A percentile compares a stretch with the other conserved stretches of the same genome.
Conservation (phyloP, 2,329 filamentous ascomycete genomes). For the Emergomyces pasteurianus region DNA sequence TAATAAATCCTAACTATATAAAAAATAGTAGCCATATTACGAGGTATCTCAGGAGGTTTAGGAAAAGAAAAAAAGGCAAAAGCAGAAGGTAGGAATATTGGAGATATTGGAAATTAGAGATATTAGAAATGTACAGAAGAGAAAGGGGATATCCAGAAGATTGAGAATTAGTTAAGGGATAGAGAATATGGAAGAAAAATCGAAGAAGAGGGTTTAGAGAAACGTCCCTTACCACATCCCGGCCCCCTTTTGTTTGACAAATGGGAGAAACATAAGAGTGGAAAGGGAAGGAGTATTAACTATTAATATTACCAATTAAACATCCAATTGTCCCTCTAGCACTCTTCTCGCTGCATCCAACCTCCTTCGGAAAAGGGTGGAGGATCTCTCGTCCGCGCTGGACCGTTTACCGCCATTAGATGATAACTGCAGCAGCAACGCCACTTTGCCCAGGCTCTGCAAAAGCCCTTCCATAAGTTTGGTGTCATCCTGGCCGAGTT, state of each 20-base stretch:
- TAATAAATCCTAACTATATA: neutral
- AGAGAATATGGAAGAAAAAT: conserved; percentile 4
- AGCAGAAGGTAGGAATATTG: neutral
- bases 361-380: conserved; percentile 51
- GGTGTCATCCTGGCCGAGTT: conserved; percentile 42
- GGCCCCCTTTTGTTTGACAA: neutral
- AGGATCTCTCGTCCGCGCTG: conserved; percentile 45
- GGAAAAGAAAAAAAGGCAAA: neutral
- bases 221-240: neutral
- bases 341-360: conserved; percentile 63
- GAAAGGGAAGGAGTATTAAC: neutral
- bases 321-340: conserved; percentile 55
- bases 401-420: conserved; percentile 29
- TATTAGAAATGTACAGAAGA: neutral
- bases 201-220: neutral
- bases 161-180: neutral
- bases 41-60: neutral
- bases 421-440: conserved; percentile 37
- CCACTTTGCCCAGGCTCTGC: conserved; percentile 38
- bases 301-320: conserved; percentile 9
- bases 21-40: neutral
- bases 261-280: neutral
- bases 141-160: conserved; percentile 2
- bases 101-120: neutral
- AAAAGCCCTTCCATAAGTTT: conserved; percentile 45